Percentiles rank a stretch among this genome's conserved stretches.
phyloP scores from a whole-genome alignment of 2,329 filamentous ascomycete species.

The Drechslerella coelobrocha region DNA sequence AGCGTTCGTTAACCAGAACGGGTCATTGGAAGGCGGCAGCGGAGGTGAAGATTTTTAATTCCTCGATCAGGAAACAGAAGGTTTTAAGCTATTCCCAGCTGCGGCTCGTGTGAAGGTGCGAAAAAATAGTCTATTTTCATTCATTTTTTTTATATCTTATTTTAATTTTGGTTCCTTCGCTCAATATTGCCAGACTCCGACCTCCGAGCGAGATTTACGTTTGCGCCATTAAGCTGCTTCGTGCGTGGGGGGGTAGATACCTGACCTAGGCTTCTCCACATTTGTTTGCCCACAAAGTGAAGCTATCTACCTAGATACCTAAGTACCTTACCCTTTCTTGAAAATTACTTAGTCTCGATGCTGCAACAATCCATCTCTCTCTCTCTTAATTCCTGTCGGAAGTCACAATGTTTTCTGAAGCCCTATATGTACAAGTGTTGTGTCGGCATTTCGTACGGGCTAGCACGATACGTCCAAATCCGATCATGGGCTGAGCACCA shows the following conservation, averaged over 20 bases:
- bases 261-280: conserved; percentile 2
- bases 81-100: too few relatives aligned
- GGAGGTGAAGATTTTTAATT: conserved; percentile 1
- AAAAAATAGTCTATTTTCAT: too few relatives aligned
- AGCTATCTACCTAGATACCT: neutral
- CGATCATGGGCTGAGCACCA: conserved; percentile 3
- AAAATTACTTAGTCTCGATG: conserved; percentile 6
- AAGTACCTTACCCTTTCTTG: conserved; percentile 7
- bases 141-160: too few relatives aligned
- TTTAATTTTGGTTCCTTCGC: too few relatives aligned
- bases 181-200: conserved; percentile 25
- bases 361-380: neutral
- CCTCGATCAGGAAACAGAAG: conserved; percentile 3
- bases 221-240: conserved; percentile 49
- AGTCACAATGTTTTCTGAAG: conserved; percentile 16
- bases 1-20: conserved; percentile 20
- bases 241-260: conserved; percentile 40
- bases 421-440: neutral
- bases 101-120: too few relatives aligned
- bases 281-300: conserved; percentile 28
- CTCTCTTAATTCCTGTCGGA: conserved; percentile 41
- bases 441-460: conserved; percentile 37
- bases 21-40: conserved; percentile 26
- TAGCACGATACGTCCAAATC: conserved; percentile 11
- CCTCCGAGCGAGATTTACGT: too few relatives aligned